These are phyloP conservation scores for Penicillium aurantiogriseum DNA, from an alignment of 2,329 filamentous ascomycete genomes.

Conservation along the genomic window DNA sequence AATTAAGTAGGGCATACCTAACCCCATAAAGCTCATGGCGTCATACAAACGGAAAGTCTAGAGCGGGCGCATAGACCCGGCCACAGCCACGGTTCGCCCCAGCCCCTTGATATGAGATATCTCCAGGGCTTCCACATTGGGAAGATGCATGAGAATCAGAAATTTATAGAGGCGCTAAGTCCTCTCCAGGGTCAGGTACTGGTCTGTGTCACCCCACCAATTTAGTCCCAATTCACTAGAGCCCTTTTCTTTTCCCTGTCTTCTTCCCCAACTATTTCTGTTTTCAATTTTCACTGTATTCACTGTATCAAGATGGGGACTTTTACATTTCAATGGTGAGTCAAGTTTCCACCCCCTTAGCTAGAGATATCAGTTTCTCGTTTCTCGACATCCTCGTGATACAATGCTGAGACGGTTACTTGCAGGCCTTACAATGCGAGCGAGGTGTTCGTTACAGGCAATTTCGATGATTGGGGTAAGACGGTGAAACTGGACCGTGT, in stretches of 20 bases:
- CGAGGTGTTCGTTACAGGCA: constrained; percentile 92
- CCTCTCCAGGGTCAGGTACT: constrained; percentile 7
- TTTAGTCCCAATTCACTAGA: constrained; percentile 5
- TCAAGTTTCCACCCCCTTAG: constrained; percentile 2
- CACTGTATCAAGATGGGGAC: constrained; percentile 28
- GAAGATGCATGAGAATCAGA: neutral
- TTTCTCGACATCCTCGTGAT: constrained; percentile 4
- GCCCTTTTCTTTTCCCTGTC: neutral
- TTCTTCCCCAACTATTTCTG: neutral
- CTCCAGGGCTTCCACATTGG: neutral
- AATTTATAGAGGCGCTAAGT: neutral
- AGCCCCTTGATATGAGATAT: neutral
- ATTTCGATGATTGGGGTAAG: constrained; percentile 92
- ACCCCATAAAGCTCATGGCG: neutral
- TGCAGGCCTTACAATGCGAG: constrained; percentile 76
- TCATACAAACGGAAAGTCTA: constrained; percentile 1
- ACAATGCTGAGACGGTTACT: constrained; percentile 32
- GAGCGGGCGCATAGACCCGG: neutral
- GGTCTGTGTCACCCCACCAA: constrained; percentile 27
- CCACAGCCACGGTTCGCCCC: neutral
- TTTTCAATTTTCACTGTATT: neutral
- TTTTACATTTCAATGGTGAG: constrained; percentile 42
- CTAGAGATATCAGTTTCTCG: neutral
- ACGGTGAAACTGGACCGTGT: constrained; percentile 77
- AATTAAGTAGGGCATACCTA: neutral